phyloP scores from a whole-genome alignment of 1,284 basidiomycete species.

The Hypsizygus ulmarius region DNA sequence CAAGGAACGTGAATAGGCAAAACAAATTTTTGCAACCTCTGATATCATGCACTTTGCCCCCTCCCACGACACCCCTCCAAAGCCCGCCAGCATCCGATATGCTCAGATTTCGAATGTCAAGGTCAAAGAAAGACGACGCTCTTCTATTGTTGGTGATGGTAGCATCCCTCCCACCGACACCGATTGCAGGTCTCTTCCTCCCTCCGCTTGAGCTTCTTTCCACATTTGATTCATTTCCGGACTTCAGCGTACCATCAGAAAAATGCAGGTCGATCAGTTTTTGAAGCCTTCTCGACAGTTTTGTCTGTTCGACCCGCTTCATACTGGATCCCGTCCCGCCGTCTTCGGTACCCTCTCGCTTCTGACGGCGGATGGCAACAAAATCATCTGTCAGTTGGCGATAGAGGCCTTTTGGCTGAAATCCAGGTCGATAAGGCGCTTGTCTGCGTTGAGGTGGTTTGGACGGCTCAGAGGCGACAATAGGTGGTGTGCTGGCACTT shows the following conservation, averaged over 20 bases:
- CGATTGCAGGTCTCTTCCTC: conserved; percentile 17
- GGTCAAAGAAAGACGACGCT: conserved; percentile 67
- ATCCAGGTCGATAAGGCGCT: conserved; percentile 75
- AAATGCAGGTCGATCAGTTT: conserved; percentile 87
- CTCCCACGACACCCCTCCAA: conserved; percentile 51
- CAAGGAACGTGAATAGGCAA: conserved; percentile 5
- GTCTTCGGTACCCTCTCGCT: conserved; percentile 49
- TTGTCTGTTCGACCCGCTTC: conserved; percentile 70
- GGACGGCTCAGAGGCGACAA: background rate
- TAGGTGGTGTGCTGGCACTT: conserved; percentile 12
- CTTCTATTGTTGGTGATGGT: conserved; percentile 24
- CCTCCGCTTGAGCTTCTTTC: conserved; percentile 15
- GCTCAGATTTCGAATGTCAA: conserved; percentile 53
- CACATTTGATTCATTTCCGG: conserved; percentile 9
- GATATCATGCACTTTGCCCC: conserved; percentile 50
- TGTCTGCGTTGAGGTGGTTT: conserved; percentile 18
- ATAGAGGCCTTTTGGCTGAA: conserved; percentile 75
- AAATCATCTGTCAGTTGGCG: conserved; percentile 79
- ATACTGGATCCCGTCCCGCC: conserved; percentile 18
- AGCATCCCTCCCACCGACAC: background rate
- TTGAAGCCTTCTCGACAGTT: conserved; percentile 79
- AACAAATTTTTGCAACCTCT: conserved; percentile 44
- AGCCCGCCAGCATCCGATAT: conserved; percentile 54
- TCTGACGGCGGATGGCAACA: conserved; percentile 51
- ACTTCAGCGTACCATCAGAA: conserved; percentile 33